A percentile compares a stretch with the other conserved stretches of the same genome.
These are phyloP conservation scores for Saturnispora saitoi DNA, from an alignment of 805 yeast species.

Conservation along the genomic window DNA sequence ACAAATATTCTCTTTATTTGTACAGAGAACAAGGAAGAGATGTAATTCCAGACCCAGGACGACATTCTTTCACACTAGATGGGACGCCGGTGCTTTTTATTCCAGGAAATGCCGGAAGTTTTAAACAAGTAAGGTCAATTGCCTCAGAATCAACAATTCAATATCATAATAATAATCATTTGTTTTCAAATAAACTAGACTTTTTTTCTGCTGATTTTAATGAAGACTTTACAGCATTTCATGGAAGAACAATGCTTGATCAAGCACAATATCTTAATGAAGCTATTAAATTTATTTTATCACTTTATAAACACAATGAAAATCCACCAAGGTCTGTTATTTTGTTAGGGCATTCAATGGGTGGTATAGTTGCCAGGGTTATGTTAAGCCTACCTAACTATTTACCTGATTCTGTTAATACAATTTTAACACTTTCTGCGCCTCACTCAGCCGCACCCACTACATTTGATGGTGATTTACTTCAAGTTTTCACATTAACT, in stretches of 20 bases:
- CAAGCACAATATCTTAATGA: constrained; percentile 92
- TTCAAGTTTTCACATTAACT: constrained; percentile 61
- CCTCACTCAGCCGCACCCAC: constrained; percentile 93
- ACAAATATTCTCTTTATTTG: constrained; percentile 75
- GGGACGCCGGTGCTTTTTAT: constrained; percentile 90
- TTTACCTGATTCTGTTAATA: constrained; percentile 60
- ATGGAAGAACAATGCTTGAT: constrained; percentile 86
- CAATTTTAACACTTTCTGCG: constrained; percentile 77
- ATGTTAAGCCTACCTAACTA: constrained; percentile 78
- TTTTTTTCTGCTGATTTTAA: constrained; percentile 90
- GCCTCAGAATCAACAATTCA: constrained; percentile 70
- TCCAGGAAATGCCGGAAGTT: constrained; percentile 97
- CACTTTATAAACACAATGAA: constrained; percentile 41
- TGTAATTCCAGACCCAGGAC: constrained; percentile 37
- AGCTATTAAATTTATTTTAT: constrained; percentile 68
- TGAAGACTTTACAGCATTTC: constrained; percentile 93
- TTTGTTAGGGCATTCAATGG: constrained; percentile 91
- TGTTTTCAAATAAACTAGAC: constrained; percentile 48
- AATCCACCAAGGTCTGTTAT: constrained; percentile 50
- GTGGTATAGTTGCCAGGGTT: constrained; percentile 87
- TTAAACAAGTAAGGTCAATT: constrained; percentile 81
- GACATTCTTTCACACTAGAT: constrained; percentile 25
- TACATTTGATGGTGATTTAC: constrained; percentile 83
- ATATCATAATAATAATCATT: constrained; percentile 29
- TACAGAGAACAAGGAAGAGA: constrained; percentile 80